A percentile compares a stretch with the other conserved stretches of the same genome.
phyloP scores from a whole-genome alignment of 805 yeast species.

The Sugiyamaella qingdaonensis region DNA sequence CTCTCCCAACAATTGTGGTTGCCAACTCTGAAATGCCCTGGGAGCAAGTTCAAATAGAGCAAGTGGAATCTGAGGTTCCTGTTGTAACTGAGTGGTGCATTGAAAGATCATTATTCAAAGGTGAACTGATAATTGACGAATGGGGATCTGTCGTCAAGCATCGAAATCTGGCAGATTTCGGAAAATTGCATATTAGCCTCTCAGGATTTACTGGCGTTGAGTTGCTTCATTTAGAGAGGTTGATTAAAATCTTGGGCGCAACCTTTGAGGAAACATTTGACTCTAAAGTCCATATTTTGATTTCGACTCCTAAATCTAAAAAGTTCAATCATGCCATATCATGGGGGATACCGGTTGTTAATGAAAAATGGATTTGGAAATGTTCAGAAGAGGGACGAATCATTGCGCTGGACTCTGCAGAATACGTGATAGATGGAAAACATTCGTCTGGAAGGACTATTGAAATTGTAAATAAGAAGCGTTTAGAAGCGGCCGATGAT shows the following conservation, averaged over 20 bases:
- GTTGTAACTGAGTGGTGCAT: conserved; percentile 76
- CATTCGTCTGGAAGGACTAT: not conserved
- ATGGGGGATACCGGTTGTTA: conserved; percentile 38
- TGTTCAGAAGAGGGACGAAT: conserved; percentile 29
- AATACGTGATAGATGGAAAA: conserved; percentile 21
- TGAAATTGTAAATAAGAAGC: too few species aligned
- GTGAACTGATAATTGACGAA: conserved; percentile 44
- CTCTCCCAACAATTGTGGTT: conserved; percentile 17
- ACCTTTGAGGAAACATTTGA: conserved; percentile 47
- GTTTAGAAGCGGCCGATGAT: not conserved
- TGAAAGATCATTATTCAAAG: conserved; percentile 65
- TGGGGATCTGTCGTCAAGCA: conserved; percentile 50
- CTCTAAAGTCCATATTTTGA: conserved; percentile 49
- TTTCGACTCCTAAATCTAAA: conserved; percentile 32
- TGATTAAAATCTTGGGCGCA: conserved; percentile 54
- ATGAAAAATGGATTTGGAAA: conserved; percentile 36
- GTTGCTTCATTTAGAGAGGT: conserved; percentile 60
- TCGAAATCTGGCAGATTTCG: conserved; percentile 29
- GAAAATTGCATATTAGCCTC: conserved; percentile 42
- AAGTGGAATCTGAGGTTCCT: conserved; percentile 20
- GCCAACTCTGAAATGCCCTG: conserved; percentile 28
- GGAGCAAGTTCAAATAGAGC: conserved; percentile 17
- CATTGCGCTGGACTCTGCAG: conserved; percentile 7
- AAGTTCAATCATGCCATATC: conserved; percentile 32
- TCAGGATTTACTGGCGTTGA: conserved; percentile 81